phyloP scores from a whole-genome alignment of 2,329 filamentous ascomycete genomes.

The Boeremia lycopersici region DNA sequence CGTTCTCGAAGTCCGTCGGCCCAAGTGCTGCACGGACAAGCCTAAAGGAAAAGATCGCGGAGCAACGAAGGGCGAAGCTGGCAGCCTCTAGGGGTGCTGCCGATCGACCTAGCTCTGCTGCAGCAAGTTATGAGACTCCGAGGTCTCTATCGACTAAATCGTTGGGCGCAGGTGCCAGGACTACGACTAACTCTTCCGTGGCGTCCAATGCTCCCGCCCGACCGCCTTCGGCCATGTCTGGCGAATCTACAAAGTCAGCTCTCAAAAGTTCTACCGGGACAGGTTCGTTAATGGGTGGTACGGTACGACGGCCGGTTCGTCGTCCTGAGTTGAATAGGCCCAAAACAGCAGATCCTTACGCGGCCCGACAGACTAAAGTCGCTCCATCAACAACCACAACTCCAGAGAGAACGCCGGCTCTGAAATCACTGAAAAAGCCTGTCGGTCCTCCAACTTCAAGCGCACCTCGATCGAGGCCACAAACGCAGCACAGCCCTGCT shows the following conservation, averaged over 20 bases:
- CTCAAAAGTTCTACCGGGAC: constrained; percentile 41
- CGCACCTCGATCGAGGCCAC: constrained; percentile 39
- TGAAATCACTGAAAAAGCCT: constrained; percentile 47
- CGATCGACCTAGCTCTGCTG: constrained; percentile 63
- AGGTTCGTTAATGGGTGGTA: constrained; percentile 62
- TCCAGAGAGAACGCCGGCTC: constrained; percentile 52
- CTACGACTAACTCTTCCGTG: constrained; percentile 37
- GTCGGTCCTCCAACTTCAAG: constrained; percentile 31
- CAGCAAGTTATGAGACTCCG: constrained; percentile 58
- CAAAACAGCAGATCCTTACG: constrained; percentile 62
- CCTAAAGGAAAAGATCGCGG: constrained; percentile 81
- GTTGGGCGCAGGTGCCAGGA: constrained; percentile 30
- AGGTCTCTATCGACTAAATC: constrained; percentile 48
- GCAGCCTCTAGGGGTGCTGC: constrained; percentile 51
- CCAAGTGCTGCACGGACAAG: constrained; percentile 59
- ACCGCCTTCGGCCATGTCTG: constrained; percentile 47
- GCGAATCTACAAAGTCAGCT: constrained; percentile 41
- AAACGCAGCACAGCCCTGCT: constrained; percentile 43
- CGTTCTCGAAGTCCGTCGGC: constrained; percentile 56
- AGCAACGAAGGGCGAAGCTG: constrained; percentile 69
- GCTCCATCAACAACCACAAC: constrained; percentile 57
- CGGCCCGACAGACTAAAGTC: constrained; percentile 46
- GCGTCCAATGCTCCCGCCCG: constrained; percentile 38
- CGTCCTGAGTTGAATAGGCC: constrained; percentile 56
- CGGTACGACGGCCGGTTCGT: constrained; percentile 58